Percentiles rank a stretch among this genome's conserved stretches.
phyloP scores from a whole-genome alignment of 345 rosid species.

The Eucalyptus coolabah region DNA sequence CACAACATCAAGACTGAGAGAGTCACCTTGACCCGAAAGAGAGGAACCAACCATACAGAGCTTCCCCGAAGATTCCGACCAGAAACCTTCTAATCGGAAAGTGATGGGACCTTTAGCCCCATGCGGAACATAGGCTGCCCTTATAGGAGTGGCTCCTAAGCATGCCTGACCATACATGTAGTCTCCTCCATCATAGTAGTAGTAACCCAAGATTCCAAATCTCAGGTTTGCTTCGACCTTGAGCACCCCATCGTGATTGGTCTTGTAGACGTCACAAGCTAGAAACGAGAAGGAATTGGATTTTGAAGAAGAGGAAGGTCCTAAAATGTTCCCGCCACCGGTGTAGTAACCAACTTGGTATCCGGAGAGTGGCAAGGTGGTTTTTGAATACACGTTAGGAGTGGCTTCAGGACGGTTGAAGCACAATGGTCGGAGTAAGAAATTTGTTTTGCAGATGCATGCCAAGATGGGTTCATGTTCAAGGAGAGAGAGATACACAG shows the following conservation, averaged over 20 bases:
- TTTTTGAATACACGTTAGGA: background rate
- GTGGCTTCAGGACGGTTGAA: slow-evolving; percentile 3
- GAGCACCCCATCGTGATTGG: background rate
- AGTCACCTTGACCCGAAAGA: background rate
- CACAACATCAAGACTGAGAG: slow-evolving; percentile 3
- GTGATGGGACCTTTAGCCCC: background rate
- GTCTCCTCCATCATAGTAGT: background rate
- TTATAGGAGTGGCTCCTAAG: background rate
- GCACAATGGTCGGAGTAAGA: slow-evolving; percentile 14
- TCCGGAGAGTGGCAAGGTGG: background rate
- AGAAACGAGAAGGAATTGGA: background rate
- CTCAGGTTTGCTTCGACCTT: slow-evolving; percentile 1
- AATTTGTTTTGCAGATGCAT: background rate
- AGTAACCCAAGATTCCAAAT: background rate
- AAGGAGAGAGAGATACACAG: background rate
- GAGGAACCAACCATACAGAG: slow-evolving; percentile 39
- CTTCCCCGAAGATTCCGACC: slow-evolving; percentile 23
- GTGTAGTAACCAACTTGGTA: background rate
- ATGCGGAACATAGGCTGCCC: too few relatives aligned
- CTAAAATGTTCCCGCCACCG: background rate
- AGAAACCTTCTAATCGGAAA: slow-evolving; percentile 29
- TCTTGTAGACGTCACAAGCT: background rate
- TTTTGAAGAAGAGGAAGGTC: background rate
- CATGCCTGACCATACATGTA: background rate
- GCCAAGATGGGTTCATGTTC: background rate